Percentiles rank a stretch among this genome's conserved stretches.
These are phyloP conservation scores for Penicillium hordei DNA, from an alignment of 2,329 filamentous ascomycete genomes.

Conservation along the genomic window DNA sequence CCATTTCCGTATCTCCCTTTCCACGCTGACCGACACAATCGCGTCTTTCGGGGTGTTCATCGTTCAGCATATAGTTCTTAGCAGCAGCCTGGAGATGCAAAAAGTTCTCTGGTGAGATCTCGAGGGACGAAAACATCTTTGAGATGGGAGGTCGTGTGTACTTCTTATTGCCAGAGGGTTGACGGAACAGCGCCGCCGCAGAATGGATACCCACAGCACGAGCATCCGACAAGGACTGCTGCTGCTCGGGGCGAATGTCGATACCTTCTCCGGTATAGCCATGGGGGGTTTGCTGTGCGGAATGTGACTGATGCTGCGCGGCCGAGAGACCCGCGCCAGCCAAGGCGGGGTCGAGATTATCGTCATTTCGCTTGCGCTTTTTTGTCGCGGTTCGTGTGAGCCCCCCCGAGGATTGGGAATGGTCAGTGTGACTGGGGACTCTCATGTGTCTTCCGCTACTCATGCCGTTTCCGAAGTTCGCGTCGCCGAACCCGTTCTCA, in stretches of 20 bases:
- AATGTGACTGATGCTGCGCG: constrained; percentile 28
- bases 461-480: constrained; percentile 32
- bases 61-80: constrained; percentile 58
- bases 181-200: constrained; percentile 55
- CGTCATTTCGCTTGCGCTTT: constrained; percentile 44
- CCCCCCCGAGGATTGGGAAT: constrained; percentile 31
- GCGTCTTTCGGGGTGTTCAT: constrained; percentile 54
- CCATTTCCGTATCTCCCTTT: constrained; percentile 57
- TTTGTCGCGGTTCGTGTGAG: constrained; percentile 38
- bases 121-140: constrained; percentile 57
- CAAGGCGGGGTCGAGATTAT: constrained; percentile 40
- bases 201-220: constrained; percentile 54
- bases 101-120: constrained; percentile 58
- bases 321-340: constrained; percentile 27
- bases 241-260: constrained; percentile 39
- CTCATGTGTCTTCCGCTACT: constrained; percentile 29
- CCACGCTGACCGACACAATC: constrained; percentile 59
- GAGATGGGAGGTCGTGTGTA: constrained; percentile 60
- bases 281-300: constrained; percentile 27
- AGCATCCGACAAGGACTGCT: constrained; percentile 45
- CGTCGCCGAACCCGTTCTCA: constrained; percentile 42
- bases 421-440: constrained; percentile 29
- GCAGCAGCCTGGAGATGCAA: constrained; percentile 56
- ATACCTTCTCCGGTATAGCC: constrained; percentile 34
- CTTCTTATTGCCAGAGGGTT: constrained; percentile 53